Conservation (phyloP, 331 rosid genomes). For the Arachis monticola region DNA sequence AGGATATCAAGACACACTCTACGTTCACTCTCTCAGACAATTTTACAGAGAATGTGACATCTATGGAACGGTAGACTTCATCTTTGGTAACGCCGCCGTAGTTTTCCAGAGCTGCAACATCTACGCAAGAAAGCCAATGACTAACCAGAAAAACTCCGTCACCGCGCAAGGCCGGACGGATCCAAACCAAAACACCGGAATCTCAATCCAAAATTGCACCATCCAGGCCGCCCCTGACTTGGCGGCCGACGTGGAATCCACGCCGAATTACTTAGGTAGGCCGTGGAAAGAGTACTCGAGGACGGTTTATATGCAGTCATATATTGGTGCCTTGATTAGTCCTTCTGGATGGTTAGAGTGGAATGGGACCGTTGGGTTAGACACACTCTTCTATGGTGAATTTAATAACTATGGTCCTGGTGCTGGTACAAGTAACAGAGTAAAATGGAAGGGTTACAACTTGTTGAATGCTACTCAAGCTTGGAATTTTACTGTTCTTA, state of each 20-base stretch:
- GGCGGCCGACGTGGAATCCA: conserved; percentile 40
- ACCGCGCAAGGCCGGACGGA: conserved; percentile 80
- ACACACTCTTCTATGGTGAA: conserved; percentile 75
- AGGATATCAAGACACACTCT: conserved; percentile 86
- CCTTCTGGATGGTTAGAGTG: conserved; percentile 81
- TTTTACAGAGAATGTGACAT: conserved; percentile 75
- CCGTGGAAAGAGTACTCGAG: conserved; percentile 82
- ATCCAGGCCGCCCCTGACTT: conserved; percentile 65
- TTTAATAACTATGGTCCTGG: conserved; percentile 69
- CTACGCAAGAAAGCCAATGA: conserved; percentile 65
- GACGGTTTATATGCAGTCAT: conserved; percentile 76
- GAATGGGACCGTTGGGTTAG: conserved; percentile 73
- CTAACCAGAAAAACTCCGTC: conserved; percentile 57
- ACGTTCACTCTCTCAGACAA: conserved; percentile 73
- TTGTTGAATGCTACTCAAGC: conserved; percentile 65
- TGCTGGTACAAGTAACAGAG: conserved; percentile 58
- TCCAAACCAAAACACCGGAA: conserved; percentile 72
- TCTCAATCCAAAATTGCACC: conserved; percentile 77
- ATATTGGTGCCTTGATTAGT: conserved; percentile 57
- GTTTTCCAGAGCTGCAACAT: conserved; percentile 71
- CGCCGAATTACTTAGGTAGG: conserved; percentile 57
- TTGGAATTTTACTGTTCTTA: conserved; percentile 64
- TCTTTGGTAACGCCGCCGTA: conserved; percentile 80
- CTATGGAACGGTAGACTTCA: conserved; percentile 75
- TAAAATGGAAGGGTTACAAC: conserved; percentile 67